Conservation (phyloP, 2,329 filamentous ascomycete genomes). For the Penicillium sp. region DNA sequence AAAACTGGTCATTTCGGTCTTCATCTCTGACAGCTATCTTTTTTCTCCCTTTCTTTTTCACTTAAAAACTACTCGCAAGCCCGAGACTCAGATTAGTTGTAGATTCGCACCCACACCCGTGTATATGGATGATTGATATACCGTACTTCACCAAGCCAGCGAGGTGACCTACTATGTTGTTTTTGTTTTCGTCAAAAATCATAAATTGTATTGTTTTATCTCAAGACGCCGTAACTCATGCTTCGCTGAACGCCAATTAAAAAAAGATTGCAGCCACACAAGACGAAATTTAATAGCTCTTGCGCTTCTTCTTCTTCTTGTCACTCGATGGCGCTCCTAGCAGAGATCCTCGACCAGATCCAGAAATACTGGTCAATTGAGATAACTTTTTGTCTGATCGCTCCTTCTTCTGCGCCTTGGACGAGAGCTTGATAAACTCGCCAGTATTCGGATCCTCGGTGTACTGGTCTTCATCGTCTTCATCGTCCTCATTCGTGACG, state of each 20-base stretch:
- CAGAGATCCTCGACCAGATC: slow-evolving; percentile 12
- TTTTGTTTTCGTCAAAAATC: background rate
- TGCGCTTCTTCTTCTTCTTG: slow-evolving; percentile 25
- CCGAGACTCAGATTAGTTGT: no score
- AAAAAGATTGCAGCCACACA: background rate
- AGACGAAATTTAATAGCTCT: slow-evolving; percentile 9
- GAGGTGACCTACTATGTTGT: no score
- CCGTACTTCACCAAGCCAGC: no score
- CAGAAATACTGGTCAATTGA: slow-evolving; percentile 36
- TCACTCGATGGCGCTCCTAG: slow-evolving; percentile 5
- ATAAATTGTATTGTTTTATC: background rate
- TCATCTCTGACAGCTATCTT: no score
- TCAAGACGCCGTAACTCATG: slow-evolving; percentile 10
- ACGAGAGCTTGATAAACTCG: no score
- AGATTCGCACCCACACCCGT: no score
- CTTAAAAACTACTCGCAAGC: no score
- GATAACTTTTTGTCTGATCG: slow-evolving; percentile 16
- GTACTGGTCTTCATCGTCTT: slow-evolving; percentile 3
- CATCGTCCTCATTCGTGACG: slow-evolving; percentile 11
- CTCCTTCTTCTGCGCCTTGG: slow-evolving; percentile 16
- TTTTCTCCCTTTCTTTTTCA: no score
- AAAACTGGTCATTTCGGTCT: no score
- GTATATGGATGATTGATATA: no score
- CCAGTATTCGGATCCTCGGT: background rate
- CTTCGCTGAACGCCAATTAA: slow-evolving; percentile 17